Evolutionary conservation across 2,329 filamentous ascomycete species (phyloP).

Genomic region (Pseudocercospora fijiensis): DNA sequence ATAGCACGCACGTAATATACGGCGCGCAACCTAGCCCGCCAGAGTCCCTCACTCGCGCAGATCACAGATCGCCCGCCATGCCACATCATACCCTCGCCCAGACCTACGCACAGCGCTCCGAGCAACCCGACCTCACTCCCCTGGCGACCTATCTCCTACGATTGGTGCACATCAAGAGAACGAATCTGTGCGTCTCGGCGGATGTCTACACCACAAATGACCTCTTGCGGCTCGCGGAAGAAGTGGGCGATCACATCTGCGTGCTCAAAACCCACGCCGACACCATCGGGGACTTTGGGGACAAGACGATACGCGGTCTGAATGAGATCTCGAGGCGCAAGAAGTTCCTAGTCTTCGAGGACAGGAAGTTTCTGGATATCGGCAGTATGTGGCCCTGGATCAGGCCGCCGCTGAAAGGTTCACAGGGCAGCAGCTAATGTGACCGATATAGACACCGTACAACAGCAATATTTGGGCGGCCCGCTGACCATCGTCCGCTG

Average conservation of each 20-base stretch:
- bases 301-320: conserved; percentile 53
- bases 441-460: conserved; percentile 48
- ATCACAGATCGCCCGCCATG: conserved; percentile 15
- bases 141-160: conserved; percentile 51
- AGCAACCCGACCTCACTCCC: conserved; percentile 44
- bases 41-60: conserved; percentile 3
- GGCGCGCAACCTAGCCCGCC: not conserved
- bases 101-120: conserved; percentile 49
- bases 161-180: conserved; percentile 51
- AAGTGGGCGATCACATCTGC: conserved; percentile 61
- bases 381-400: conserved; percentile 45
- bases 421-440: conserved; percentile 7
- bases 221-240: conserved; percentile 56
- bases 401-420: not conserved
- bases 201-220: conserved; percentile 58
- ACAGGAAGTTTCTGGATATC: conserved; percentile 58
- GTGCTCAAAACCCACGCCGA: conserved; percentile 62
- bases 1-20: not conserved
- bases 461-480: conserved; percentile 55
- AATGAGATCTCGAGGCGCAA: conserved; percentile 51
- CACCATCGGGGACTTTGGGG: conserved; percentile 61
- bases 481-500: conserved; percentile 53
- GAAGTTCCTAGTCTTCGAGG: conserved; percentile 55
- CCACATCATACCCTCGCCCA: conserved; percentile 44
- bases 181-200: conserved; percentile 57